These are phyloP conservation scores for Aspergillus quadricinctus DNA, from an alignment of 2,329 filamentous ascomycete species.

Conservation along the genomic window DNA sequence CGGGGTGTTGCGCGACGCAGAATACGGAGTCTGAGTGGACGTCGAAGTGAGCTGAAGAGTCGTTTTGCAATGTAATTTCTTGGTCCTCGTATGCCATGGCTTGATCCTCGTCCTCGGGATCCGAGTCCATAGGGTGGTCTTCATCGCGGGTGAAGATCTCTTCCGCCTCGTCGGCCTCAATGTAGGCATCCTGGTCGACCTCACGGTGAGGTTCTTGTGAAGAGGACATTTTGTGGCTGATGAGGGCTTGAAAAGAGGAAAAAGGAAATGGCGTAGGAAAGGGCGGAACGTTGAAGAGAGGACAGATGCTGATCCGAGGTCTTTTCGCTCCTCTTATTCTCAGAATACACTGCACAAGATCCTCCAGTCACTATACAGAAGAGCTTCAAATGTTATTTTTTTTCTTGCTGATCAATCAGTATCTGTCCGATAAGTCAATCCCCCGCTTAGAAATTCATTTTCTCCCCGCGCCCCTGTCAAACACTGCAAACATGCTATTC, in stretches of 20 bases:
- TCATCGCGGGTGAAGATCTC: constrained; percentile 68
- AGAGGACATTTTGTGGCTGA: constrained; percentile 26
- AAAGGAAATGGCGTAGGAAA: not conserved
- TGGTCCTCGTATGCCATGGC: constrained; percentile 48
- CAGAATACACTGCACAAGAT: not conserved
- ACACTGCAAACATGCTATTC: constrained; percentile 20
- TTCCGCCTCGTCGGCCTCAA: constrained; percentile 70
- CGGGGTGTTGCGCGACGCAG: constrained; percentile 87
- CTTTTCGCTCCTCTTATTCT: constrained; percentile 1
- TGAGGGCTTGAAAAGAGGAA: not conserved
- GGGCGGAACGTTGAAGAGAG: not conserved
- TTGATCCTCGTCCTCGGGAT: constrained; percentile 54
- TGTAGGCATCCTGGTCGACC: constrained; percentile 65
- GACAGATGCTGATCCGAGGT: not conserved
- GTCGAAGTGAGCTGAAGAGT: constrained; percentile 91
- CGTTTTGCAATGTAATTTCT: constrained; percentile 81
- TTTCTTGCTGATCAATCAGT: constrained; percentile 7
- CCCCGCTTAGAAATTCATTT: constrained; percentile 27
- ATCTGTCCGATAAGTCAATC: constrained; percentile 9
- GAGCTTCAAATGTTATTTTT: constrained; percentile 3
- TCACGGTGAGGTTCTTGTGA: constrained; percentile 40
- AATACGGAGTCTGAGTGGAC: constrained; percentile 86
- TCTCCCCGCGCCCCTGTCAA: constrained; percentile 20
- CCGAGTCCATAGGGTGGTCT: constrained; percentile 75
- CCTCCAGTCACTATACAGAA: not conserved